Percentiles rank a stretch among this genome's conserved stretches.
Conservation (phyloP, 192 early-diverging fungal species). For the Physocladia obscura region DNA sequence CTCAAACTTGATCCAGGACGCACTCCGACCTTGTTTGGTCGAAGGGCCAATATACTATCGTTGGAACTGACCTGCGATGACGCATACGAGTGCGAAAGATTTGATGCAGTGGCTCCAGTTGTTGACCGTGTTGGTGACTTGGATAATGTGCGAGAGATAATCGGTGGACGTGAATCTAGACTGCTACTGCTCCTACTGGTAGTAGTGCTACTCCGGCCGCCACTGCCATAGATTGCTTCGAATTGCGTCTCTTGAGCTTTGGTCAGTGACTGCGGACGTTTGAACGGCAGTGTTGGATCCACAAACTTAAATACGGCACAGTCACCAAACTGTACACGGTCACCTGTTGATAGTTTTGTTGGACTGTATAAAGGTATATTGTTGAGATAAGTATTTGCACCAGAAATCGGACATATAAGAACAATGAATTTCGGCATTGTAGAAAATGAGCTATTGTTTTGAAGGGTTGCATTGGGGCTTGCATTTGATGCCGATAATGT, state of each 20-base stretch:
- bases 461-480: background rate
- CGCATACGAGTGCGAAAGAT: background rate
- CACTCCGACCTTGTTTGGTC: background rate
- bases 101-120: too few species aligned
- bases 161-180: background rate
- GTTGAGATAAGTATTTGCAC: constrained; percentile 5
- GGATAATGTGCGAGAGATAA: background rate
- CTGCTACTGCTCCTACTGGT: background rate
- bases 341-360: constrained; percentile 10
- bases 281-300: constrained; percentile 7
- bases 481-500: background rate
- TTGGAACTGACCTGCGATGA: background rate
- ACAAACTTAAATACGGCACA: constrained; percentile 6
- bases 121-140: background rate
- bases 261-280: too few species aligned
- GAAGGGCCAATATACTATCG: background rate
- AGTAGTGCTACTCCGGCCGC: too few species aligned
- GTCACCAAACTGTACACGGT: constrained; percentile 21
- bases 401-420: background rate
- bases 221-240: too few species aligned
- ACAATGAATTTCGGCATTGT: background rate
- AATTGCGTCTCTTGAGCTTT: too few species aligned
- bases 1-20: background rate
- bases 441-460: background rate
- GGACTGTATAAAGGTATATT: constrained; percentile 11